phyloP scores from a whole-genome alignment of 2,329 filamentous ascomycete genomes.

The Teratosphaeria epicoccoides region DNA sequence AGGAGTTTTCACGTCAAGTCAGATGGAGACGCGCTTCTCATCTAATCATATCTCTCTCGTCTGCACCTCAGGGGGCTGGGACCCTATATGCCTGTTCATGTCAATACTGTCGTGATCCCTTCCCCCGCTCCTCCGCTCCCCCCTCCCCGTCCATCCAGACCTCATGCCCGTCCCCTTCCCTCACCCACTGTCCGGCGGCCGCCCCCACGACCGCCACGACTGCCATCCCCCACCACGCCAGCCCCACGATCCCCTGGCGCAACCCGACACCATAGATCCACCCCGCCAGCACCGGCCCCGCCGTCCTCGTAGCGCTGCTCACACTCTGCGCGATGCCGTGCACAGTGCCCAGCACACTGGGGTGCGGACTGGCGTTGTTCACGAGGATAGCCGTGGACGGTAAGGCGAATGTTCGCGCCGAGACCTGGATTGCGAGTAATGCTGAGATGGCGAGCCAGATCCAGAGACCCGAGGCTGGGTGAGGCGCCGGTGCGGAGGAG shows the following conservation, averaged over 20 bases:
- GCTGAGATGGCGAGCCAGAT: constrained; percentile 35
- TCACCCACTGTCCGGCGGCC: constrained; percentile 46
- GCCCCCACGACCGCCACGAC: constrained; percentile 46
- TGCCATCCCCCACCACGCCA: constrained; percentile 49
- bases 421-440: constrained; percentile 35
- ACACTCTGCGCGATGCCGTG: constrained; percentile 50
- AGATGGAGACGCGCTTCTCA: too few species aligned
- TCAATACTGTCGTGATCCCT: too few species aligned
- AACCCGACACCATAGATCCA: constrained; percentile 45
- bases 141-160: constrained; percentile 41
- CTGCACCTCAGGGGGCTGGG: too few species aligned
- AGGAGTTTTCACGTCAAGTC: too few species aligned
- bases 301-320: constrained; percentile 41
- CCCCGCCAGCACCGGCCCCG: constrained; percentile 45
- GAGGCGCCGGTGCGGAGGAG: constrained; percentile 29
- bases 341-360: constrained; percentile 45
- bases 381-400: constrained; percentile 50
- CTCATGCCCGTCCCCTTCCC: constrained; percentile 55
- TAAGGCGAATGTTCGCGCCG: constrained; percentile 41
- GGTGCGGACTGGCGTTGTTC: constrained; percentile 50
- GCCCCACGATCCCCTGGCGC: constrained; percentile 42
- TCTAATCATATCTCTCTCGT: too few species aligned
- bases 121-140: constrained; percentile 9
- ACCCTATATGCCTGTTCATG: too few species aligned
- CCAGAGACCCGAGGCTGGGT: constrained; percentile 28